Evolutionary conservation across 2,329 filamentous ascomycete genomes (phyloP), one percentile per base, ranked within the genome.

Genomic region (Exophiala xenobiotica): DNA sequence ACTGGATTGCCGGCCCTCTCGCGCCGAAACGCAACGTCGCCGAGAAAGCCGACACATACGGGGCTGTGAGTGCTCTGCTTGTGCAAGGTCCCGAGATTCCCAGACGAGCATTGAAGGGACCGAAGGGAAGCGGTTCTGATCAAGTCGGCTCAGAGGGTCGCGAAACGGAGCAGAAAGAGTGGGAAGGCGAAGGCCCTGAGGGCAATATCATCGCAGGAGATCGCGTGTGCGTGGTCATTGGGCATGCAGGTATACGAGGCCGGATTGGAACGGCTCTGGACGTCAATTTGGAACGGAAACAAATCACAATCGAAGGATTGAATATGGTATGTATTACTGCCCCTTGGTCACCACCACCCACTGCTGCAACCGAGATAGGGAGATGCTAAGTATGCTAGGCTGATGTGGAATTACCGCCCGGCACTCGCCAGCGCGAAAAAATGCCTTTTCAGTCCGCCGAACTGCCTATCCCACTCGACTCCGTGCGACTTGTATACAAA

Each of bases 401-500:
- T 56, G 72, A 75, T 42, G 62, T 75, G 33, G 61, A 67, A 57
- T 65, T 72, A 42, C 73, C 73, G 11, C 59, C 63, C 33, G 72
- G 56, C 29, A 65, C 66, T 44, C 64, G 47, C 62, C 60, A 49
- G 12, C 46, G 51, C 40, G 24, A 57, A 20, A 60, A 63, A 46
- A 57, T 75, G 14, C 68, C 71, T 7, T 72, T 78, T 51, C 69
- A 77, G 39, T 66, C 76, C 62, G 64, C 77, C 51, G 74, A 79
- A 61, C 66, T 80, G 46, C 74, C 83, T 24, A 68, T 95, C 24
- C 78, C 86, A 47, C 77, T 95, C 63, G 78, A 81, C 26, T 77
- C 87, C 55, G 77, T 97, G 58, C 88, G 89, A 51, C 87, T 96
- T 26, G 89, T 97, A 42, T 83, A 88, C 65, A 84, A 88, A 18